Conservation (phyloP, 2,329 filamentous ascomycete genomes). For the Aspergillus nomiae region DNA sequence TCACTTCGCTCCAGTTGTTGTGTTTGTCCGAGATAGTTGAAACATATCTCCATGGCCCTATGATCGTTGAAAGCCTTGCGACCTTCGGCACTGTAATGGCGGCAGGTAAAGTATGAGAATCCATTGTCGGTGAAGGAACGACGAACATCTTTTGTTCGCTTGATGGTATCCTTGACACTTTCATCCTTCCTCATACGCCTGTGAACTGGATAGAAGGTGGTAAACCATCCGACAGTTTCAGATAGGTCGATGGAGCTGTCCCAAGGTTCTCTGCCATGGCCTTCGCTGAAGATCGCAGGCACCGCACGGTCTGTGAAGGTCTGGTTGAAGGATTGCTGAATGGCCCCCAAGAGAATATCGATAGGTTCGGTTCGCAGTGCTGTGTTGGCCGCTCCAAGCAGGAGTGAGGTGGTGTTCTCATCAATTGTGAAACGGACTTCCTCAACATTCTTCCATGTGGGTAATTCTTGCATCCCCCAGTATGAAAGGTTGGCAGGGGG, state of each 20-base stretch:
- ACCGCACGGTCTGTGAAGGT: constrained; percentile 11
- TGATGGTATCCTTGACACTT: not conserved
- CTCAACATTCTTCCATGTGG: constrained; percentile 2
- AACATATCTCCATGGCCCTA: constrained; percentile 8
- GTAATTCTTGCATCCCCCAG: constrained; percentile 3
- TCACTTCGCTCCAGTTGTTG: constrained; percentile 11
- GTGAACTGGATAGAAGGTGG: constrained; percentile 11
- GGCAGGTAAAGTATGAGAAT: constrained; percentile 7
- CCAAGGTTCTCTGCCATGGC: constrained; percentile 25
- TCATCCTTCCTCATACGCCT: not conserved
- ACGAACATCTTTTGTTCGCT: constrained; percentile 10
- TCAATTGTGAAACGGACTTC: not conserved
- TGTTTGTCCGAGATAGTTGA: constrained; percentile 16
- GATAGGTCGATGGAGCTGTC: constrained; percentile 20
- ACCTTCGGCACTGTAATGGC: not conserved
- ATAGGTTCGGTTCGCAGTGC: constrained; percentile 20
- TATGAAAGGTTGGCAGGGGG: not conserved
- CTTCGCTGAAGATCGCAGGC: constrained; percentile 24
- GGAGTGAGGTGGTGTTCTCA: not conserved
- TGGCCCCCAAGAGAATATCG: constrained; percentile 23
- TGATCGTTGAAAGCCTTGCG: not conserved
- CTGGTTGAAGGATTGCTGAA: constrained; percentile 17
- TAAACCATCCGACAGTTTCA: constrained; percentile 28
- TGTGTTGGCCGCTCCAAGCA: constrained; percentile 14
- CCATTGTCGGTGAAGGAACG: constrained; percentile 4